These are phyloP conservation scores for Eucalyptus sp. DNA, from an alignment of 345 rosid species.

Conservation along the genomic window DNA sequence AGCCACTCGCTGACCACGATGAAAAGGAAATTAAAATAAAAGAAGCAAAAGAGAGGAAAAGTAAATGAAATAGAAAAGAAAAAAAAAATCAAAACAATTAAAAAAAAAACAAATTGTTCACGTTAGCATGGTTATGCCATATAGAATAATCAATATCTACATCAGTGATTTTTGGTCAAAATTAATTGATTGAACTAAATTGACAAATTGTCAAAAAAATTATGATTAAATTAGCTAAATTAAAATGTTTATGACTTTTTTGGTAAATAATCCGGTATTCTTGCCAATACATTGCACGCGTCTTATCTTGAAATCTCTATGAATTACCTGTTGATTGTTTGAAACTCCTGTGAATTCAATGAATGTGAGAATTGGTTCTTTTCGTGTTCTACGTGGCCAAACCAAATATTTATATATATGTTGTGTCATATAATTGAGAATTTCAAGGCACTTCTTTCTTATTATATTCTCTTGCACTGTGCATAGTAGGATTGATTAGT, in stretches of 20 bases:
- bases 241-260: too few relatives aligned
- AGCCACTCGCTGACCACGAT: too few relatives aligned
- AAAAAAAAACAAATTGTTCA: too few relatives aligned
- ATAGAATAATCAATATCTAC: accelerated
- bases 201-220: too few relatives aligned
- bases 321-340: background rate
- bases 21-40: too few relatives aligned
- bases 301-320: background rate
- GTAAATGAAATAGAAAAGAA: too few relatives aligned
- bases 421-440: background rate
- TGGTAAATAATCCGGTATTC: background rate
- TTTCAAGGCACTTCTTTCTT: background rate
- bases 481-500: background rate
- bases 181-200: too few relatives aligned
- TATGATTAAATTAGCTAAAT: too few relatives aligned
- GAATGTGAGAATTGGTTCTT: background rate
- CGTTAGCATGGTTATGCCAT: too few relatives aligned
- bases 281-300: background rate
- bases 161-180: accelerated
- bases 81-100: too few relatives aligned
- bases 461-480: background rate
- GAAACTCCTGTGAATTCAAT: background rate
- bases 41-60: too few relatives aligned
- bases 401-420: background rate
- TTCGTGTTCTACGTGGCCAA: background rate